Evolutionary conservation across 2,329 filamentous ascomycete species (phyloP).

Genomic region (Colletotrichum neosansevieriae): DNA sequence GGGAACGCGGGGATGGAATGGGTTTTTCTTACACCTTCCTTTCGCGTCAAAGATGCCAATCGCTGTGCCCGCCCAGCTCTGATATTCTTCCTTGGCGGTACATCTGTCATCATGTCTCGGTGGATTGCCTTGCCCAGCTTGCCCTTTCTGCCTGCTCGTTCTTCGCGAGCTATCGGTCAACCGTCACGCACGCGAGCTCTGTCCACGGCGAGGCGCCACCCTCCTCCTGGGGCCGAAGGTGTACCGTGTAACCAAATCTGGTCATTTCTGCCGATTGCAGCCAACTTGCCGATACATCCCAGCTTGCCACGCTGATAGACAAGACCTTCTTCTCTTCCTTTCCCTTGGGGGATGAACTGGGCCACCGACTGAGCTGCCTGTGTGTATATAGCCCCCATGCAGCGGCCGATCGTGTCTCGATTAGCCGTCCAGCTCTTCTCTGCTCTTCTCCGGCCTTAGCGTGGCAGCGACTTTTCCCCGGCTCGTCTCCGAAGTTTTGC

Average conservation of each 20-base stretch:
- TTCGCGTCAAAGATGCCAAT: constrained; percentile 37
- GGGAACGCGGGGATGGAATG: constrained; percentile 36
- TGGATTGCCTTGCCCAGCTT: neutral
- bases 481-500: neutral
- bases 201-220: neutral
- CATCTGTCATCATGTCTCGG: constrained; percentile 32
- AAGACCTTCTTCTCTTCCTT: constrained; percentile 18
- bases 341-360: neutral
- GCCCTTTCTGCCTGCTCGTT: neutral
- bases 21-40: constrained; percentile 39
- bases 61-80: constrained; percentile 24
- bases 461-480: constrained; percentile 18
- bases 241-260: constrained; percentile 3
- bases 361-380: constrained; percentile 6
- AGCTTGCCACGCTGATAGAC: constrained; percentile 38
- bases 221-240: neutral
- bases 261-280: constrained; percentile 19
- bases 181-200: constrained; percentile 16
- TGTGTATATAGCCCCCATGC: constrained; percentile 26
- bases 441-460: constrained; percentile 5
- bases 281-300: constrained; percentile 4
- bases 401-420: constrained; percentile 1
- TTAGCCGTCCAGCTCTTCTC: neutral
- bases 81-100: constrained; percentile 26
- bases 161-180: neutral